Percentiles rank a stretch among this genome's conserved stretches.
Conservation (phyloP, 1,284 basidiomycete species). For the Sporisorium scitamineum region DNA sequence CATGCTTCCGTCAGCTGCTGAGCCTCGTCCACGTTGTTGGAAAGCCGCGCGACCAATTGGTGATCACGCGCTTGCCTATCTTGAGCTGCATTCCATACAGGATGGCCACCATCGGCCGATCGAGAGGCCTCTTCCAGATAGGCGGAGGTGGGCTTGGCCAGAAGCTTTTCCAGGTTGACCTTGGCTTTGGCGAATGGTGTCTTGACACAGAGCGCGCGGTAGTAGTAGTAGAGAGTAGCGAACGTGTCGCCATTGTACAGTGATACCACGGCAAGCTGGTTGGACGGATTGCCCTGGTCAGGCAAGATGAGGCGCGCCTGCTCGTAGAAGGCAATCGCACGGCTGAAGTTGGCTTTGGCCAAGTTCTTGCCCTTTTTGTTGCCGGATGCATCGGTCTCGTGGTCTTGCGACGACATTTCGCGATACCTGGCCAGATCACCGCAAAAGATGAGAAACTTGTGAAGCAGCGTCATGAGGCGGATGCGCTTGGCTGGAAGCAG, state of each 20-base stretch:
- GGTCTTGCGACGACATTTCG: conserved; percentile 77
- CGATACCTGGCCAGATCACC: conserved; percentile 94
- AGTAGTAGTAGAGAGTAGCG: conserved; percentile 84
- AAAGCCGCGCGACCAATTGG: conserved; percentile 25
- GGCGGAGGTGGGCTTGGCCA: conserved; percentile 47
- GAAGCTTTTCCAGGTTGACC: conserved; percentile 80
- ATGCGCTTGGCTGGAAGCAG: conserved; percentile 49
- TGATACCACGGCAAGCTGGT: conserved; percentile 92
- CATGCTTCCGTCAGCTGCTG: conserved; percentile 32
- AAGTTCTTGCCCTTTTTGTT: conserved; percentile 15
- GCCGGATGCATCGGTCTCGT: conserved; percentile 17
- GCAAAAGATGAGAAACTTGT: conserved; percentile 88
- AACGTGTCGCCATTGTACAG: conserved; percentile 87
- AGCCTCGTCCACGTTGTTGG: conserved; percentile 22
- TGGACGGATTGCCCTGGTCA: conserved; percentile 79
- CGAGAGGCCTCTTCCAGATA: conserved; percentile 36
- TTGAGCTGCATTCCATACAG: conserved; percentile 31
- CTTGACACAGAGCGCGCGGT: conserved; percentile 87
- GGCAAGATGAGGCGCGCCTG: conserved; percentile 62
- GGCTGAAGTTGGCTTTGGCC: conserved; percentile 53
- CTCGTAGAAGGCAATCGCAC: conserved; percentile 60
- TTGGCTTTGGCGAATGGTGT: conserved; percentile 87
- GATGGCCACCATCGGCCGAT: conserved; percentile 13
- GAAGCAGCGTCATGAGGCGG: conserved; percentile 74
- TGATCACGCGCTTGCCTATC: conserved; percentile 30